Evolutionary conservation across 495 filamentous ascomycete genomes (phyloP).

Genomic region (Collariella sp.): DNA sequence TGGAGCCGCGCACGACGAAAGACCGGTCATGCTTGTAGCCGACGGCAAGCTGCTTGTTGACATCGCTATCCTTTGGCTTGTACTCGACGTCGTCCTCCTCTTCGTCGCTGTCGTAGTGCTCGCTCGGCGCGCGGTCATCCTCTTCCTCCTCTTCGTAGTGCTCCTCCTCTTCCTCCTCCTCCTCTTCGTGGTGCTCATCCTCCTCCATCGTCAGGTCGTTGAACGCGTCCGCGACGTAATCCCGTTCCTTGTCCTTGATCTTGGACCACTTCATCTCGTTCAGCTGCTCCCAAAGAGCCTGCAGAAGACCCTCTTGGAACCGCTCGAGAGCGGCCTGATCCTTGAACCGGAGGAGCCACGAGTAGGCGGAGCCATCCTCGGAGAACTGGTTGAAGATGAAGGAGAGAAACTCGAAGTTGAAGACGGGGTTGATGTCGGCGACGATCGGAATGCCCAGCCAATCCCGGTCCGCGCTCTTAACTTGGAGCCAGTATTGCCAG

Average conservation of each 20-base stretch:
- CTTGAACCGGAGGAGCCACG: slow-evolving; percentile 90
- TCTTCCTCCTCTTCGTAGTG: slow-evolving; percentile 55
- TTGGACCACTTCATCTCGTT: slow-evolving; percentile 94
- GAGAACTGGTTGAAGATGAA: slow-evolving; percentile 98
- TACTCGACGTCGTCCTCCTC: slow-evolving; percentile 77
- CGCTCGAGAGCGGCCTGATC: slow-evolving; percentile 68
- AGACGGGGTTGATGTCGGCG: slow-evolving; percentile 92
- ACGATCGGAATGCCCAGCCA: slow-evolving; percentile 85
- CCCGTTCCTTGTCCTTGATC: slow-evolving; percentile 80
- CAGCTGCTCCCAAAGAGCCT: slow-evolving; percentile 92
- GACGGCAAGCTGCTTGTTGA: slow-evolving; percentile 94
- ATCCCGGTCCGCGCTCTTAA: slow-evolving; percentile 63
- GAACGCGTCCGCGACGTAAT: slow-evolving; percentile 94
- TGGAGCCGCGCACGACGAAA: slow-evolving; percentile 91
- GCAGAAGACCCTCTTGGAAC: slow-evolving; percentile 92
- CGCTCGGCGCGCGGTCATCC: slow-evolving; percentile 48
- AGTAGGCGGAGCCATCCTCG: slow-evolving; percentile 81
- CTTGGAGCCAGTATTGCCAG: slow-evolving; percentile 96
- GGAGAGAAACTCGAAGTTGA: slow-evolving; percentile 95
- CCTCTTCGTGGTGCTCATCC: slow-evolving; percentile 49
- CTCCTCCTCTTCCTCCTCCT: slow-evolving; percentile 57
- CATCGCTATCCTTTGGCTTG: slow-evolving; percentile 65
- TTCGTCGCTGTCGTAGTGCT: slow-evolving; percentile 84
- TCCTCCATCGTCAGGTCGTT: slow-evolving; percentile 93
- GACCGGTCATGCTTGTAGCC: slow-evolving; percentile 96